Percentiles rank a stretch among this genome's conserved stretches.
These are phyloP conservation scores for Albugo laibachii DNA, from an alignment of 352 stramenopile species.

Conservation along the genomic window DNA sequence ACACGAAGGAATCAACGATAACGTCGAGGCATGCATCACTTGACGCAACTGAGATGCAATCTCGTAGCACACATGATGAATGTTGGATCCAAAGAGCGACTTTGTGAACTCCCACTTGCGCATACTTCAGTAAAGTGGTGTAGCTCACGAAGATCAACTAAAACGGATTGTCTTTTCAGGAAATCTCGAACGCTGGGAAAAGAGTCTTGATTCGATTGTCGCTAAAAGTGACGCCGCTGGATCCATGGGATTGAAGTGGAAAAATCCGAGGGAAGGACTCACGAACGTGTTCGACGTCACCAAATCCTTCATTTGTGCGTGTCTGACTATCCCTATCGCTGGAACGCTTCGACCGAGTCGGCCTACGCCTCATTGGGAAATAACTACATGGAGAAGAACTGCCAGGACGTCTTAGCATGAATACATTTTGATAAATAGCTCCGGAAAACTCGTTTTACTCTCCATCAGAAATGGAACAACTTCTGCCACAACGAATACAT, in stretches of 20 bases:
- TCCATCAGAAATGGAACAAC: too few species aligned
- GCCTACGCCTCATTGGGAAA: slow-evolving; percentile 43
- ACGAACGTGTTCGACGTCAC: slow-evolving; percentile 16
- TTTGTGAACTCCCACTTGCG: slow-evolving; percentile 10
- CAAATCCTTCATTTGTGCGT: not conserved
- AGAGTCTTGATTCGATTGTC: too few species aligned
- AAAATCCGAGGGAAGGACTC: slow-evolving; percentile 42
- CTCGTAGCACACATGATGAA: slow-evolving; percentile 37
- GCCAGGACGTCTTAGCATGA: slow-evolving; percentile 46
- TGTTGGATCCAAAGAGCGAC: slow-evolving; percentile 28
- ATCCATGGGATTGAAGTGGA: slow-evolving; percentile 23
- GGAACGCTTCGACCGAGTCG: slow-evolving; percentile 6
- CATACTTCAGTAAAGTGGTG: slow-evolving; percentile 7
- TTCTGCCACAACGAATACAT: too few species aligned
- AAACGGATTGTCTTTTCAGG: too few species aligned
- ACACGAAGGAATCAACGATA: too few species aligned
- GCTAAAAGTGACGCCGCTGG: not conserved
- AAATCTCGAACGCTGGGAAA: too few species aligned
- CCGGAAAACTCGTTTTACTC: slow-evolving; percentile 2
- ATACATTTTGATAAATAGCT: slow-evolving; percentile 21
- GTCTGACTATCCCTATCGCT: slow-evolving; percentile 4
- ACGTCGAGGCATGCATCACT: slow-evolving; percentile 8
- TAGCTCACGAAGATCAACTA: not conserved
- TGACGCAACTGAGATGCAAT: slow-evolving; percentile 31
- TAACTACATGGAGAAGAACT: slow-evolving; percentile 28